Evolutionary conservation across 129 eudicot genomes (phyloP), one percentile per base, ranked within the genome.

Genomic region (Lactuca sativa): DNA sequence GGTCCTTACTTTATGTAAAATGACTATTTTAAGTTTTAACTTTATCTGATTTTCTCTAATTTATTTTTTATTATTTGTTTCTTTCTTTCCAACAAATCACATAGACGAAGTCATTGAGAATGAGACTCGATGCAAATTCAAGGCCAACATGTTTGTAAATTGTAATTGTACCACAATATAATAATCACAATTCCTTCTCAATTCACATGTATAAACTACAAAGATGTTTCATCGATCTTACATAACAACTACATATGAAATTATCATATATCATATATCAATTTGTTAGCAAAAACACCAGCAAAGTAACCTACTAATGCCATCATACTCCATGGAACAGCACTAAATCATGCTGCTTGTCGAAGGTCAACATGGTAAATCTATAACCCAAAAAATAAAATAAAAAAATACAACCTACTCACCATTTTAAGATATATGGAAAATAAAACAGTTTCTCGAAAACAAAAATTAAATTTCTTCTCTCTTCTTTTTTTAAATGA

Each of bases 321-420:
- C 99, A 93, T 93, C 99, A 90, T 81, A 77, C 90, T 83, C 99
- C 99, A 93, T 4, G 99, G 99, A 74, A 93, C 93, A 85, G 99
- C 99, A 72, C 99, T 93, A 81, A 93, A 93, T 97, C 99, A 93
- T 56, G 99, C 99, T 47, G 99, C 99, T 79, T 87, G 92, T 78
- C 93, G 82, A 58, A 93, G 99, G 81, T 93, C 95, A 75, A 93
- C 97, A 76, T 78, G 88, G 81, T 93, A 87, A 77, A 93, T 86
- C 99, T 93, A 74, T 74, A 74, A 65, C 49, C 74, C 36, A 60
- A 33, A 60, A 30, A 65, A 65, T 4, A 52, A 66, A 33, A 31
- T 25, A 0, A 9, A 43, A 43, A 43, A 8, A 2, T 8, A 8
- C 4, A 43, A 9, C 5, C 38, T 4, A 13, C 56, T 33, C 67